phyloP scores from a whole-genome alignment of 2,329 filamentous ascomycete genomes.

The Fusarium abutilonis region DNA sequence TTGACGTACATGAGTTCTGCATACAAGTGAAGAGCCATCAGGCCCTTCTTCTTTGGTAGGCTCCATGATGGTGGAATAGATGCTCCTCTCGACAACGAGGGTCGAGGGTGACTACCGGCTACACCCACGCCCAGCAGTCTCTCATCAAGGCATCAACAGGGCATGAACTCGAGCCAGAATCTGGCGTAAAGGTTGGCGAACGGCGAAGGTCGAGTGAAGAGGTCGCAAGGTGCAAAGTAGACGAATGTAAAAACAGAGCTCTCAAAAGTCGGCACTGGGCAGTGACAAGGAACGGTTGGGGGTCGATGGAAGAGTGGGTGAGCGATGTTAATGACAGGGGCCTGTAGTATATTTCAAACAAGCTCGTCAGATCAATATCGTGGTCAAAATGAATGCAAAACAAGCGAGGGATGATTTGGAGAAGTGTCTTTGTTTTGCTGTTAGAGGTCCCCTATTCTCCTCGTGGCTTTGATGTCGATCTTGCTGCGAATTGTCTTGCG shows the following conservation, averaged over 20 bases:
- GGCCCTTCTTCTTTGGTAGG: conserved; percentile 62
- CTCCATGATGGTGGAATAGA: conserved; percentile 46
- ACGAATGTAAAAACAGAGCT: conserved; percentile 20
- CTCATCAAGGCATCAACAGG: conserved; percentile 47
- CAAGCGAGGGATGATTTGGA: conserved; percentile 21
- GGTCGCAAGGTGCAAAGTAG: conserved; percentile 3
- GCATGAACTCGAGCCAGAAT: conserved; percentile 17
- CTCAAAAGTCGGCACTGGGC: conserved; percentile 36
- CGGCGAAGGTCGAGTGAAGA: background rate
- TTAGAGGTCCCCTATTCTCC: conserved; percentile 42
- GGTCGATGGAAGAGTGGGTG: conserved; percentile 33
- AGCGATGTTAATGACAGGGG: conserved; percentile 32
- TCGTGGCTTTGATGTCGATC: conserved; percentile 45
- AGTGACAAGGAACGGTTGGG: conserved; percentile 42
- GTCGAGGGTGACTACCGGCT: conserved; percentile 49
- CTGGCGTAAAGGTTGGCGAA: conserved; percentile 7
- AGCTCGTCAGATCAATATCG: conserved; percentile 12
- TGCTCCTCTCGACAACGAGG: conserved; percentile 46
- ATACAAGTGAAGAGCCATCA: conserved; percentile 80
- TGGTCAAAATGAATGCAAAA: conserved; percentile 12
- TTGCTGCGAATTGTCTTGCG: conserved; percentile 43
- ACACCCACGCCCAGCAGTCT: conserved; percentile 48
- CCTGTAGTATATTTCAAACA: conserved; percentile 30
- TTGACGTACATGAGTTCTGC: conserved; percentile 44
- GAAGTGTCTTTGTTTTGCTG: conserved; percentile 37